Conservation (phyloP, 768 basidiomycete species). For the Trametes coccinea region DNA sequence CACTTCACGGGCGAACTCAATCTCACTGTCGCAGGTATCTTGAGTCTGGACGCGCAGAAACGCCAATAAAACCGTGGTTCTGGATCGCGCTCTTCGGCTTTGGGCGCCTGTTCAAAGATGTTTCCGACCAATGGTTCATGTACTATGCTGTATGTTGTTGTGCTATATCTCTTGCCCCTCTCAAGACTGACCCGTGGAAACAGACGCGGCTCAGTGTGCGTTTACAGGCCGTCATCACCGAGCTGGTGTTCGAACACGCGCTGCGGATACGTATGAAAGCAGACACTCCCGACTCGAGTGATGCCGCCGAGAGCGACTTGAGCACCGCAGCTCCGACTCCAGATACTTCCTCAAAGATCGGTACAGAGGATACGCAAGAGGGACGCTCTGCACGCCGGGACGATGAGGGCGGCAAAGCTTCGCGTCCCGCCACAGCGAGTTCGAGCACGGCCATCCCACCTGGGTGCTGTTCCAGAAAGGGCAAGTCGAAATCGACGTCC, state of each 20-base stretch:
- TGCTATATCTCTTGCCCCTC: too few relatives aligned
- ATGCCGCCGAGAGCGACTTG: slow-evolving; percentile 15
- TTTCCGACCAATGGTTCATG: slow-evolving; percentile 44
- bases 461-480: not conserved
- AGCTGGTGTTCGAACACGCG: slow-evolving; percentile 55
- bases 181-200: slow-evolving; percentile 28
- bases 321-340: slow-evolving; percentile 23
- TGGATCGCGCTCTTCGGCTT: slow-evolving; percentile 42
- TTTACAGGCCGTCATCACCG: slow-evolving; percentile 50
- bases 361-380: slow-evolving; percentile 31
- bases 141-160: slow-evolving; percentile 33
- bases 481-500: slow-evolving; percentile 2
- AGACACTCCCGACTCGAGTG: slow-evolving; percentile 24
- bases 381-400: too few relatives aligned
- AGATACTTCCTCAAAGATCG: slow-evolving; percentile 31
- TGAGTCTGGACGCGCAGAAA: slow-evolving; percentile 38
- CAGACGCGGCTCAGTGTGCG: slow-evolving; percentile 49
- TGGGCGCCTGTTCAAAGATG: slow-evolving; percentile 37
- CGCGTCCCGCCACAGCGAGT: not conserved
- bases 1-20: not conserved
- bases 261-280: slow-evolving; percentile 64
- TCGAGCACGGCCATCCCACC: slow-evolving; percentile 5
- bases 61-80: slow-evolving; percentile 47
- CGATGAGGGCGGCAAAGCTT: too few relatives aligned
- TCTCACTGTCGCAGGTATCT: slow-evolving; percentile 30